A percentile compares a stretch with the other conserved stretches of the same genome.
Evolutionary conservation across 2,329 filamentous ascomycete genomes (phyloP).

Genomic region (Cytospora mali): DNA sequence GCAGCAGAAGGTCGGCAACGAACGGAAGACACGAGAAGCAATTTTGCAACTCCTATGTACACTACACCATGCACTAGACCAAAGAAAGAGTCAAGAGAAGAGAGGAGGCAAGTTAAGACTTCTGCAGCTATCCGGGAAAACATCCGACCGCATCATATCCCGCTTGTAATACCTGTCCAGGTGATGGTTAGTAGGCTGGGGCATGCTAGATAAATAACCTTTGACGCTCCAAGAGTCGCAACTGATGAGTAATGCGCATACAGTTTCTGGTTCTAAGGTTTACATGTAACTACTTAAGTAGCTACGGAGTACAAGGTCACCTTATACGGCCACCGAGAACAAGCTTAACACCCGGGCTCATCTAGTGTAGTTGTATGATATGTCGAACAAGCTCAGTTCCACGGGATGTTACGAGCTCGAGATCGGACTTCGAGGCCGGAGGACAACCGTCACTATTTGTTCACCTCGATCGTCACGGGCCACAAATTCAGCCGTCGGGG

Average conservation of each 20-base stretch:
- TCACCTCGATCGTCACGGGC: neutral
- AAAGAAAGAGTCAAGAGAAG: neutral
- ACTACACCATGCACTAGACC: too few species aligned
- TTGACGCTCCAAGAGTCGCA: neutral
- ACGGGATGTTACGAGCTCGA: neutral
- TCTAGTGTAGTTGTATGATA: too few species aligned
- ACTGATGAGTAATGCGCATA: neutral
- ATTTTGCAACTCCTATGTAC: too few species aligned
- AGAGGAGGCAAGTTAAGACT: neutral
- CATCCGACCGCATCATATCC: neutral
- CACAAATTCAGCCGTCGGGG: neutral
- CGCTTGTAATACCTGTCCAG: neutral
- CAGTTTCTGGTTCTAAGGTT: too few species aligned
- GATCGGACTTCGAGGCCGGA: neutral
- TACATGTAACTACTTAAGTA: too few species aligned
- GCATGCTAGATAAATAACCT: too few species aligned
- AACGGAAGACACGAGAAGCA: slow-evolving; percentile 11
- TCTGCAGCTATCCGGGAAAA: neutral
- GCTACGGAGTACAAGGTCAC: too few species aligned
- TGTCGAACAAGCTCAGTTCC: neutral
- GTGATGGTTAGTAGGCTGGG: too few species aligned
- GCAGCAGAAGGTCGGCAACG: slow-evolving; percentile 3
- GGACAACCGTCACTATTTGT: neutral
- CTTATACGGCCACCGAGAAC: neutral
- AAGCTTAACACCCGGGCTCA: neutral